Conservation (phyloP, 2,329 filamentous ascomycete species). For the Fusarium verrucosum region DNA sequence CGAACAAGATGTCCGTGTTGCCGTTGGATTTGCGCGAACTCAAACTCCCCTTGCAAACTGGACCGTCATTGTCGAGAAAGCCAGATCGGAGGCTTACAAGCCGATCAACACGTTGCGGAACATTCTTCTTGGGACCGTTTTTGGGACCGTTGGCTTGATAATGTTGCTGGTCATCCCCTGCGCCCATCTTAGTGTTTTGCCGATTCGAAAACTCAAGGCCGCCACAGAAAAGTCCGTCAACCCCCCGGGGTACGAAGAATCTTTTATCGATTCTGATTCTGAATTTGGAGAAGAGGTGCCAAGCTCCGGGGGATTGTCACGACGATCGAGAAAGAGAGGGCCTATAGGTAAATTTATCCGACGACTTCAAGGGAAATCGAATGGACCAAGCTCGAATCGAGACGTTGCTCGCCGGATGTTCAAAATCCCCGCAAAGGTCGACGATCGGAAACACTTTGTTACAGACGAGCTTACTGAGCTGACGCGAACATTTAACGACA, state of each 20-base stretch:
- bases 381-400: constrained; percentile 46
- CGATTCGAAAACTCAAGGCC: constrained; percentile 78
- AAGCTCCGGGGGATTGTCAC: constrained; percentile 54
- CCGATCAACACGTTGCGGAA: constrained; percentile 80
- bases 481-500: constrained; percentile 87
- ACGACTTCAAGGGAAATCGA: constrained; percentile 49
- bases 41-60: constrained; percentile 77
- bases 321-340: constrained; percentile 57
- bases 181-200: constrained; percentile 82
- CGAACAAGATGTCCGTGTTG: constrained; percentile 74
- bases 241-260: constrained; percentile 68
- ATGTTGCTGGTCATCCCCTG: constrained; percentile 78
- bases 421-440: constrained; percentile 85
- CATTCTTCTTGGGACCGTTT: constrained; percentile 84
- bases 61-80: constrained; percentile 83
- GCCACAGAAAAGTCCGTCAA: constrained; percentile 79
- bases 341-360: constrained; percentile 52
- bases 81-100: constrained; percentile 75
- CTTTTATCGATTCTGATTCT: constrained; percentile 54
- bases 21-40: constrained; percentile 81
- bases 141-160: constrained; percentile 80
- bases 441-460: constrained; percentile 76
- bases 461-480: constrained; percentile 88
- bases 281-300: constrained; percentile 54
- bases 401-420: constrained; percentile 67